These are phyloP conservation scores for Gamsiella multidivaricata DNA, from an alignment of 192 early-diverging fungal genomes.

Conservation along the genomic window DNA sequence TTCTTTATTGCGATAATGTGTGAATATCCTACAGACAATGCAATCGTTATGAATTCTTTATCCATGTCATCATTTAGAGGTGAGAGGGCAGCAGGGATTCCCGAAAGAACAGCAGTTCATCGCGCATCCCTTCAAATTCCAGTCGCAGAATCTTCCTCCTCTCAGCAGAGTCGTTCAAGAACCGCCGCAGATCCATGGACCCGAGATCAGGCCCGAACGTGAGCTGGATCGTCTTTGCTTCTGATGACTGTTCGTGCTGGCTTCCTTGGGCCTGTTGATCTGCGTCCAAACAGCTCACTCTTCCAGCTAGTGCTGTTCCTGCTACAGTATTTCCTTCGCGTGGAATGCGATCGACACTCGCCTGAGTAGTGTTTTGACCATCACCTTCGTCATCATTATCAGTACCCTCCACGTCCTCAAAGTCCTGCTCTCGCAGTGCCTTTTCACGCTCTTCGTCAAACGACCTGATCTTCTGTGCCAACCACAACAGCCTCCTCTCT, in stretches of 20 bases:
- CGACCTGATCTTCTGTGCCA: constrained; percentile 1
- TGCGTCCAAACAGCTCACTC: no score
- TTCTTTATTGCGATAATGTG: neutral
- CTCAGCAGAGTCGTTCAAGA: constrained; percentile 11
- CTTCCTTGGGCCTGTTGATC: neutral
- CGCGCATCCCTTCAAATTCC: constrained; percentile 25
- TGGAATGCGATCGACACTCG: no score
- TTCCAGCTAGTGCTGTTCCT: no score
- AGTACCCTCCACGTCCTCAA: neutral
- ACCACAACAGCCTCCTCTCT: constrained; percentile 23
- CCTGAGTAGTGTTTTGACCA: no score
- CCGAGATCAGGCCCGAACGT: constrained; percentile 31
- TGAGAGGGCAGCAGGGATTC: neutral
- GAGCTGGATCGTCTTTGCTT: neutral
- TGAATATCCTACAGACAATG: neutral
- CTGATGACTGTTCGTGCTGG: no score
- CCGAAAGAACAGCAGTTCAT: constrained; percentile 13
- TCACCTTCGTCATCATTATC: neutral
- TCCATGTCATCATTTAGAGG: neutral
- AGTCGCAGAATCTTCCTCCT: constrained; percentile 10
- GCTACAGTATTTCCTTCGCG: no score
- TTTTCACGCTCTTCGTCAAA: constrained; percentile 13
- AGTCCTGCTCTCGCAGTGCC: neutral
- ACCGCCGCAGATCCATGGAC: constrained; percentile 11
- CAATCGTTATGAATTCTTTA: neutral